Conservation (phyloP, 352 stramenopile genomes). For the Phytophthora hybrid region DNA sequence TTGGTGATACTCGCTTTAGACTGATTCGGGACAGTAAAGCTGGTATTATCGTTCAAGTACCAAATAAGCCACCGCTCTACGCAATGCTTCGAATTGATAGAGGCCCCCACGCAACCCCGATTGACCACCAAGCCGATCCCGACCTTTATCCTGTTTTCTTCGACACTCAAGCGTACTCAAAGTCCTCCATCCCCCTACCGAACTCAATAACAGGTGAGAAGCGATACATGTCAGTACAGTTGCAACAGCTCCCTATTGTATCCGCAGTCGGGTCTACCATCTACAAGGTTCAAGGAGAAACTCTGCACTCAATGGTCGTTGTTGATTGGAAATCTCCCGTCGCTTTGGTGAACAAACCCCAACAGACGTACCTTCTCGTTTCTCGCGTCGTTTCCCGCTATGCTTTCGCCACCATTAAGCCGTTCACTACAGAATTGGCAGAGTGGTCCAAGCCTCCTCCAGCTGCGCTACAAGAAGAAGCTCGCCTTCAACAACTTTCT, state of each 20-base stretch:
- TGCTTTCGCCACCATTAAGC: background rate
- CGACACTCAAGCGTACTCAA: constrained; percentile 6
- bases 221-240: background rate
- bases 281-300: constrained; percentile 9
- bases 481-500: too few species aligned
- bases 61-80: background rate
- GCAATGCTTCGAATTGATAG: background rate
- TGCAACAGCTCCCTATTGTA: constrained; percentile 2
- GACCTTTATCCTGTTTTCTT: constrained; percentile 5
- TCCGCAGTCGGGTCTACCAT: constrained; percentile 1
- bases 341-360: background rate
- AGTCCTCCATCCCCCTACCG: background rate
- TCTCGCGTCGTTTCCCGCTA: background rate
- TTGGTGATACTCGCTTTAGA: constrained; percentile 1
- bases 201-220: background rate
- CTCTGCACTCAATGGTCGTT: background rate
- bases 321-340: background rate
- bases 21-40: background rate
- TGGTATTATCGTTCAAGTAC: constrained; percentile 1
- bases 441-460: too few species aligned
- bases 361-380: constrained; percentile 5
- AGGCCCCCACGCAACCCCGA: background rate
- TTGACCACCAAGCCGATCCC: background rate
- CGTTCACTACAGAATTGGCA: too few species aligned
- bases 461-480: too few species aligned